Conservation (phyloP, 2,329 filamentous ascomycete species). For the Alternaria tenuissima region DNA sequence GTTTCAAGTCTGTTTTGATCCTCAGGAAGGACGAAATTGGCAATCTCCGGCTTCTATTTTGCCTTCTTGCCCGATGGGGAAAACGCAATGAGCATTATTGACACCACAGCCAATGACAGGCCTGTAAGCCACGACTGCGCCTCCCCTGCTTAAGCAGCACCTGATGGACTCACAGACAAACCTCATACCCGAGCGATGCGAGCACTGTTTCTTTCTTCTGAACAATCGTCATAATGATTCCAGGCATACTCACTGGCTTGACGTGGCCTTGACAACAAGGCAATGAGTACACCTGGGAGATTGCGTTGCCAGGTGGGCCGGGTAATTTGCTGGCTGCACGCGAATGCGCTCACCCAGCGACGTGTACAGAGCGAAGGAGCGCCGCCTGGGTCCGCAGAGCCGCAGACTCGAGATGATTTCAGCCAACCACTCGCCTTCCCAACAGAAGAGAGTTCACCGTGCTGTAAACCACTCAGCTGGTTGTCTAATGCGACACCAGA, state of each 20-base stretch:
- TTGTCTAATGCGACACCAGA: conserved; percentile 3
- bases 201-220: conserved; percentile 8
- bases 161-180: conserved; percentile 12
- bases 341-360: conserved; percentile 5
- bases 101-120: conserved; percentile 14
- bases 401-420: conserved; percentile 10
- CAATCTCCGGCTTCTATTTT: conserved; percentile 18
- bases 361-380: conserved; percentile 2
- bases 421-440: conserved; percentile 18
- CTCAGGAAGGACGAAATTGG: conserved; percentile 17
- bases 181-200: conserved; percentile 14
- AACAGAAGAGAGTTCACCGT: conserved; percentile 19
- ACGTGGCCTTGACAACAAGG: conserved; percentile 12
- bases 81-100: conserved; percentile 6
- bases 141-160: conserved; percentile 12
- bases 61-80: conserved; percentile 3
- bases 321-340: conserved; percentile 10
- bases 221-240: conserved; percentile 9
- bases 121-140: conserved; percentile 15
- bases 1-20: conserved; percentile 21
- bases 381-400: conserved; percentile 20
- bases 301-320: conserved; percentile 16
- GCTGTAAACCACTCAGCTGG: conserved; percentile 14
- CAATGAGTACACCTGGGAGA: conserved; percentile 12
- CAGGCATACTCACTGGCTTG: conserved; percentile 7